These are phyloP conservation scores for Beauveria sp. DNA, from an alignment of 2,329 filamentous ascomycete species.

Conservation along the genomic window DNA sequence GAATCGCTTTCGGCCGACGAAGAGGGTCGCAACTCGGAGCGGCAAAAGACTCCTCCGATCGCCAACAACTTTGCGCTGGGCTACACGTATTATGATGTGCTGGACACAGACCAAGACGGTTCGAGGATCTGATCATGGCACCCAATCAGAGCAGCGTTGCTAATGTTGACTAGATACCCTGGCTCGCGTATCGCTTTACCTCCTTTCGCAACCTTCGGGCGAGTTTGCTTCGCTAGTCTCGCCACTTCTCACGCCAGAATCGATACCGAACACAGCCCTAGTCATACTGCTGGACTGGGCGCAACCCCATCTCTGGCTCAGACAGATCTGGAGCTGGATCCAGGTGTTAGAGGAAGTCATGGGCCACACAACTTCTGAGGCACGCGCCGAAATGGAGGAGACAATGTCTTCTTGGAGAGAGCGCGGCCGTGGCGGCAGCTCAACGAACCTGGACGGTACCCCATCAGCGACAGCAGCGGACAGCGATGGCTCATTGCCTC, in stretches of 20 bases:
- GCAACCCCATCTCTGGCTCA: conserved; percentile 86
- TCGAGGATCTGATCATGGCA: conserved; percentile 17
- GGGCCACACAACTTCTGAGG: conserved; percentile 63
- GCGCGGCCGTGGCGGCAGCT: conserved; percentile 57
- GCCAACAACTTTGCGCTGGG: conserved; percentile 89
- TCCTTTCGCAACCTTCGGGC: conserved; percentile 76
- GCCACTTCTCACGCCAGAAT: conserved; percentile 75
- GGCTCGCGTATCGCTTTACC: conserved; percentile 81
- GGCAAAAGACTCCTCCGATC: conserved; percentile 63
- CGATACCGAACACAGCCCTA: conserved; percentile 78
- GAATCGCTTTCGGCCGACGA: conserved; percentile 54
- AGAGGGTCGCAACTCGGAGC: conserved; percentile 44
- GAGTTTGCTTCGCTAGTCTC: conserved; percentile 76
- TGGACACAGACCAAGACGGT: conserved; percentile 92
- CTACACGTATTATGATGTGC: conserved; percentile 91
- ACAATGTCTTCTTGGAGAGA: conserved; percentile 75
- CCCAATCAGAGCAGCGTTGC: background rate
- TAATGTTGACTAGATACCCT: conserved; percentile 61
- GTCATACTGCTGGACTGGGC: conserved; percentile 95
- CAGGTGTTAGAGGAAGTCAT: conserved; percentile 72
- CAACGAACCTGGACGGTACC: conserved; percentile 55
- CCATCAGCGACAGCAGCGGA: conserved; percentile 51
- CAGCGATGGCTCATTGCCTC: conserved; percentile 62
- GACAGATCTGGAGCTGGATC: conserved; percentile 84
- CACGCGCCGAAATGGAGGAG: conserved; percentile 79